Base-by-base conservation (phyloP, 306 rosid species). In the Hippophae rhamnoides region DNA sequence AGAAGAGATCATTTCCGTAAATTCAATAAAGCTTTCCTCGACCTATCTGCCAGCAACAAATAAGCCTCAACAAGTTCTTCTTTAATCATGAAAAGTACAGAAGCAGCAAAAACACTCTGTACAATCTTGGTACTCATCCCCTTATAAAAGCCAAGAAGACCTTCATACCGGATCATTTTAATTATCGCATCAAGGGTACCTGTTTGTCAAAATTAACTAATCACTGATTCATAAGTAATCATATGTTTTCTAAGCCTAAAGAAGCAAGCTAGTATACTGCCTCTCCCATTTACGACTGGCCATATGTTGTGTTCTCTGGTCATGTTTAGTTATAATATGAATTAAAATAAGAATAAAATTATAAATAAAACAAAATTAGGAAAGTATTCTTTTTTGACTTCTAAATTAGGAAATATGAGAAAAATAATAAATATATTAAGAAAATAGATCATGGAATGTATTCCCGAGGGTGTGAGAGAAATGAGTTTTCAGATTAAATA, bases 101-200 rank as follows among this genome's bases (percentile, higher is more conserved):
- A 87, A 62, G 95, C 92, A 5, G 89, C 95, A 76, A 87, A 87
- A 67, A 84, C 95, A 70, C 95, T 84, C 61, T 87, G 95, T 9
- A 80, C 89, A 51, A 84, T 87, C 77, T 87, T 87, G 47, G 89
- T 87, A 72, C 93, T 82, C 95, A 87, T 87, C 45, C 95, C 95
- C 73, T 80, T 80, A 64, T 84, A 87, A 74, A 87, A 84, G 40
- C 85, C 81, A 11, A 72, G 72, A 38, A 87, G 58, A 31, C 95
- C 95, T 76, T 87, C 95, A 27, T 82, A 74, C 42, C 73, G 78
- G 67, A 84, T 82, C 85, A 87, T 84, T 79, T 87, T 87, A 43
- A 74, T 60, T 48, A 84, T 77, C 6, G 93, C 95, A 72, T 87
- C 95, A 59, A 80, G 58, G 56, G 89, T 87, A 60, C 89, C 93